Conservation (phyloP, 257 asterid genomes). For the Rauvolfia tetraphylla region DNA sequence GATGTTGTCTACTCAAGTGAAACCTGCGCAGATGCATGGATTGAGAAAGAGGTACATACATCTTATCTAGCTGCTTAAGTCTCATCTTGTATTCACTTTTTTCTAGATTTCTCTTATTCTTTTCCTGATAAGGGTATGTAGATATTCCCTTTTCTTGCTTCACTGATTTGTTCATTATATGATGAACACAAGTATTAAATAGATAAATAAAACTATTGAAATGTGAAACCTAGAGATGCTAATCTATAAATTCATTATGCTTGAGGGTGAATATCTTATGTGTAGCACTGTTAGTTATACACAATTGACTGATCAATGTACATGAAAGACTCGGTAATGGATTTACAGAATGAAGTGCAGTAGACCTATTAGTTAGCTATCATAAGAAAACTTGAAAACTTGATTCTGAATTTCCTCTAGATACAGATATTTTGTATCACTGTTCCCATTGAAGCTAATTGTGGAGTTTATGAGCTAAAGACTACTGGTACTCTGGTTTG, state of each 20-base stretch:
- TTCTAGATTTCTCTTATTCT: not conserved
- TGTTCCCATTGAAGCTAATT: no score
- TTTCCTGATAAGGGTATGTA: not conserved
- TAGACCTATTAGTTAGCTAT: not conserved
- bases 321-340: no score
- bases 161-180: not conserved
- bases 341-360: not conserved
- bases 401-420: not conserved
- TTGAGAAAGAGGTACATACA: conserved; percentile 83
- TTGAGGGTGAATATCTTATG: not conserved
- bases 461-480: not conserved
- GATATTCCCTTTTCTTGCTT: not conserved
- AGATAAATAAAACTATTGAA: no score
- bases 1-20: conserved; percentile 75
- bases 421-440: no score
- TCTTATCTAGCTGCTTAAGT: conserved; percentile 21
- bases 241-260: not conserved
- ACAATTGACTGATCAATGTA: not conserved
- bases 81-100: not conserved
- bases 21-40: conserved; percentile 98
- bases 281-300: not conserved
- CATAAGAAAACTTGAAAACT: not conserved
- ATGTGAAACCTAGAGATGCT: not conserved
- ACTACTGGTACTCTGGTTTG: not conserved
- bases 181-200: not conserved